Evolutionary conservation across 2,329 filamentous ascomycete species (phyloP).

Genomic region (Penicillium polonicum): DNA sequence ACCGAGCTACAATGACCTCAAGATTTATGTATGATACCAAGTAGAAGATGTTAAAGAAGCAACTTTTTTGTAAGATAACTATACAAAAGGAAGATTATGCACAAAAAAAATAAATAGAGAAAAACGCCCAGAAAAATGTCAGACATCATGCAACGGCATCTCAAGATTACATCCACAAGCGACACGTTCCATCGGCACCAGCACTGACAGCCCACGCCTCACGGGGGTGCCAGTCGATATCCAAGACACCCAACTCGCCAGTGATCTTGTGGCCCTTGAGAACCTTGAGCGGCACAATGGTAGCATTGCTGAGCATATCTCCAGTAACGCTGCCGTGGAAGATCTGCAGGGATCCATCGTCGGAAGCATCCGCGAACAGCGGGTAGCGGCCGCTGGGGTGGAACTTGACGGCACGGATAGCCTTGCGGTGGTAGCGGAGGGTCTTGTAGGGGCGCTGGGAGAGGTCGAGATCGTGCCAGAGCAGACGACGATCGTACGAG

Average conservation of each 20-base stretch:
- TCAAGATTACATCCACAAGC: constrained; percentile 70
- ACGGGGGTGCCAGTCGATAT: constrained; percentile 91
- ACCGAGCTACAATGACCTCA: background rate
- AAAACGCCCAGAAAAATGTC: constrained; percentile 20
- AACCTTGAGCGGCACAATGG: constrained; percentile 93
- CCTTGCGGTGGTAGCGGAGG: constrained; percentile 88
- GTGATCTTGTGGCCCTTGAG: constrained; percentile 85
- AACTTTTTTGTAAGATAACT: constrained; percentile 32
- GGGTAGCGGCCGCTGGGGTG: constrained; percentile 75
- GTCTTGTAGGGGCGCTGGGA: constrained; percentile 92
- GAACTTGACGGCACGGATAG: constrained; percentile 84
- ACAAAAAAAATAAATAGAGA: constrained; percentile 27
- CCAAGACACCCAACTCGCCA: constrained; percentile 83
- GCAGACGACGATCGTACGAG: constrained; percentile 86
- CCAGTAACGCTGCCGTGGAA: constrained; percentile 96
- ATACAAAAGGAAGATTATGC: constrained; percentile 29
- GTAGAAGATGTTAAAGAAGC: constrained; percentile 2
- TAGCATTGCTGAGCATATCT: constrained; percentile 93
- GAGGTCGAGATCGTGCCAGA: constrained; percentile 97
- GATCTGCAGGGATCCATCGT: constrained; percentile 91
- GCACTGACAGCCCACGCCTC: constrained; percentile 95
- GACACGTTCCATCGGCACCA: constrained; percentile 87
- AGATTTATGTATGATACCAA: background rate
- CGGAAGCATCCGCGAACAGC: constrained; percentile 90
- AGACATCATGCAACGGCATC: constrained; percentile 24